Evolutionary conservation across 768 basidiomycete species (phyloP).

Genomic region (Lentinula sp.): DNA sequence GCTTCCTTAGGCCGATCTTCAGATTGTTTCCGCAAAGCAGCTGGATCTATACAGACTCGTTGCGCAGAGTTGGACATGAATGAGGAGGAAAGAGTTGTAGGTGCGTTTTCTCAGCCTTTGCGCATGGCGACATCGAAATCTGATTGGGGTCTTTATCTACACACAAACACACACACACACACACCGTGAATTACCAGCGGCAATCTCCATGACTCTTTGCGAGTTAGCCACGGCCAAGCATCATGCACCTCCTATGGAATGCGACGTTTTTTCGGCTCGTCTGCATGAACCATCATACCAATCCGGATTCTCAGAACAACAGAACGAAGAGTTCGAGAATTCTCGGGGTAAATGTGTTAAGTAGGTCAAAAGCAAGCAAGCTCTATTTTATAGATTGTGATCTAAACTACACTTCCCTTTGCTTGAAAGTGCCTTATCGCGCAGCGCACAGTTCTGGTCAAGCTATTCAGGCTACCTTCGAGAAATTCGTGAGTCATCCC

Average conservation of each 20-base stretch:
- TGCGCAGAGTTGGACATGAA: constrained; percentile 56
- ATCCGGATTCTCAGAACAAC: not conserved
- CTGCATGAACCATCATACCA: not conserved
- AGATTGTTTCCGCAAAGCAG: constrained; percentile 59
- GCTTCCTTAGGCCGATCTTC: constrained; percentile 18
- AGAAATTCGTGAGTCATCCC: constrained; percentile 53
- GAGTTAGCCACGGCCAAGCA: constrained; percentile 72
- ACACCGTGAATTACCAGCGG: constrained; percentile 33
- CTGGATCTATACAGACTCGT: constrained; percentile 35
- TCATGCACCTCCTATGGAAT: constrained; percentile 64
- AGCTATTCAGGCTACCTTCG: constrained; percentile 81
- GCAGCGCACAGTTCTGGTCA: constrained; percentile 81
- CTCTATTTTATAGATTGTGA: not conserved
- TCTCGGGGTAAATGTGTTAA: constrained; percentile 45
- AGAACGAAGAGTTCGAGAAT: constrained; percentile 10
- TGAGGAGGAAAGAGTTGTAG: constrained; percentile 56
- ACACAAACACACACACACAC: no score
- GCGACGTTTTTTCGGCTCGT: constrained; percentile 28
- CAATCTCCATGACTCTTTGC: constrained; percentile 74
- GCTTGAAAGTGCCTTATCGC: constrained; percentile 52
- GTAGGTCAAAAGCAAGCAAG: constrained; percentile 21
- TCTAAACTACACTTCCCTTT: not conserved
- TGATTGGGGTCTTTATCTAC: no score
- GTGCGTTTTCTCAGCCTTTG: constrained; percentile 21
- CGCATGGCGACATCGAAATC: not conserved